Conservation (phyloP, 352 stramenopile genomes). For the Phytophthora agathidicida region DNA sequence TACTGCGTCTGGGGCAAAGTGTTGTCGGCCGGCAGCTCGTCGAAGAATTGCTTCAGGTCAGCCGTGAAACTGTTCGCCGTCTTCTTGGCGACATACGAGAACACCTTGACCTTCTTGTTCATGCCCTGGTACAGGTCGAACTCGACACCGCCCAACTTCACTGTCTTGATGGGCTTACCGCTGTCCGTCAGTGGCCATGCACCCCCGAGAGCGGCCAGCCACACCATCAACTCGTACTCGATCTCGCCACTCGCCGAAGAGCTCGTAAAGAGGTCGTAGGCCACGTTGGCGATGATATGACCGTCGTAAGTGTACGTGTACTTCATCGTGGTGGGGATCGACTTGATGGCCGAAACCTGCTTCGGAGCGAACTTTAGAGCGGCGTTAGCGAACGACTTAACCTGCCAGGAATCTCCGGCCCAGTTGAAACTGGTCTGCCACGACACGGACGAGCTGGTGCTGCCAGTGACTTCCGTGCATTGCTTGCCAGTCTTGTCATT, state of each 20-base stretch:
- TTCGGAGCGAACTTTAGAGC: slow-evolving; percentile 41
- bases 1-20: slow-evolving; percentile 32
- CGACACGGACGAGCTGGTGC: slow-evolving; percentile 31
- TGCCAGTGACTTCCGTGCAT: slow-evolving; percentile 43
- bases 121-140: slow-evolving; percentile 42
- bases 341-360: slow-evolving; percentile 35
- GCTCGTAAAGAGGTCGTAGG: slow-evolving; percentile 46
- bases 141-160: slow-evolving; percentile 22
- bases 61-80: slow-evolving; percentile 23
- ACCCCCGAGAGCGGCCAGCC: slow-evolving; percentile 39
- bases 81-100: slow-evolving; percentile 39
- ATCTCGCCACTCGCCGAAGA: slow-evolving; percentile 25
- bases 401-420: slow-evolving; percentile 35
- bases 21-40: slow-evolving; percentile 32
- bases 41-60: slow-evolving; percentile 40
- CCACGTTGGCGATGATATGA: slow-evolving; percentile 49
- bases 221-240: slow-evolving; percentile 52
- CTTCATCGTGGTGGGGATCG: slow-evolving; percentile 42
- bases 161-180: slow-evolving; percentile 31
- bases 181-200: slow-evolving; percentile 33
- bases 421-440: slow-evolving; percentile 49
- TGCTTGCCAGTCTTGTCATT: slow-evolving; percentile 38
- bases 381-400: slow-evolving; percentile 58
- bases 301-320: slow-evolving; percentile 45
- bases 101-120: slow-evolving; percentile 45